Percentiles rank a stretch among this genome's conserved stretches.
These are phyloP conservation scores for Marasmius oreades DNA, from an alignment of 1,284 basidiomycete genomes.

Conservation along the genomic window DNA sequence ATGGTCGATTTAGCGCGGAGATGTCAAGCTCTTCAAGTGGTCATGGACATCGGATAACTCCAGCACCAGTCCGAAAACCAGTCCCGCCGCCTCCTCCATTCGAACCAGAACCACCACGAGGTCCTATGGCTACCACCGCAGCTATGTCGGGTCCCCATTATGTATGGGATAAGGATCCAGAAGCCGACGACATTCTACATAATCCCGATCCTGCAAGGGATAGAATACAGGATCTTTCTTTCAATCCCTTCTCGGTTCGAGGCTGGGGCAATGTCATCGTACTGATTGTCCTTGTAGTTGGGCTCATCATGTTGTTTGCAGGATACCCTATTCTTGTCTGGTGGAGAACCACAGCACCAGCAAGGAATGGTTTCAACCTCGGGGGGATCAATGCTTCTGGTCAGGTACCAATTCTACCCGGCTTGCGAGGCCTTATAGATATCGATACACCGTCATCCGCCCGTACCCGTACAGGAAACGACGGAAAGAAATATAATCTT, in stretches of 20 bases:
- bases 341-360: conserved; percentile 22
- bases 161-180: conserved; percentile 74
- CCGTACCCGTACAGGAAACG: conserved; percentile 51
- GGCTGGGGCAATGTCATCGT: conserved; percentile 71
- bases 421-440: conserved; percentile 63
- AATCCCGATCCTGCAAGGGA: conserved; percentile 70
- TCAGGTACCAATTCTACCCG: conserved; percentile 62
- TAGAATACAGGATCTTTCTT: conserved; percentile 50
- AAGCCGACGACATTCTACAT: conserved; percentile 74
- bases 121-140: conserved; percentile 32
- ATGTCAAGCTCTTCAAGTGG: conserved; percentile 22
- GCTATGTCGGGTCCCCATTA: conserved; percentile 51
- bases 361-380: conserved; percentile 61
- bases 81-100: conserved; percentile 27
- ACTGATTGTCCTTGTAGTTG: conserved; percentile 55
- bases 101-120: conserved; percentile 21
- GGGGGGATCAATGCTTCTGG: conserved; percentile 75
- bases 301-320: conserved; percentile 66
- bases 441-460: conserved; percentile 60
- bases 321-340: conserved; percentile 78
- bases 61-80: not conserved
- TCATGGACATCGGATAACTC: not conserved
- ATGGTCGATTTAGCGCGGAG: conserved; percentile 54
- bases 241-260: conserved; percentile 62
- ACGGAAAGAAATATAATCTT: conserved; percentile 76